A percentile compares a stretch with the other conserved stretches of the same genome.
Conservation (phyloP, 768 basidiomycete species). For the Lentinula detonsa region DNA sequence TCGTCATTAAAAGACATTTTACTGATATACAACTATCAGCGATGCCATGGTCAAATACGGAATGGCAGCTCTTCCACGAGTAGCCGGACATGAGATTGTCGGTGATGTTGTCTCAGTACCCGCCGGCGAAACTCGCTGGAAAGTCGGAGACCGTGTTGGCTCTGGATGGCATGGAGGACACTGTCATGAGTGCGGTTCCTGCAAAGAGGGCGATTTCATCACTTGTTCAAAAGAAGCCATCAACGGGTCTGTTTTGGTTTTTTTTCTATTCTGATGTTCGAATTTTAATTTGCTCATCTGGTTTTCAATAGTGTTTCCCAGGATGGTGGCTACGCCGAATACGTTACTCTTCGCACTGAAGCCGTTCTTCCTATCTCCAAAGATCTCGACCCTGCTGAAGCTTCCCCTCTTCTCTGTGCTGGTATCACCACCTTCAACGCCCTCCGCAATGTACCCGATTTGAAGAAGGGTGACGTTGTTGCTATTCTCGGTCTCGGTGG, state of each 20-base stretch:
- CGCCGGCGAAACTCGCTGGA: neutral
- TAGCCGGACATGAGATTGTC: neutral
- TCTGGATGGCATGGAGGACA: constrained; percentile 2
- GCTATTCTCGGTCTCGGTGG: neutral
- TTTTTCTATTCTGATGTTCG: neutral
- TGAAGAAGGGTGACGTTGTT: neutral
- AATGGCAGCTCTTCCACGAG: neutral
- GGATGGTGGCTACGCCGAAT: constrained; percentile 2
- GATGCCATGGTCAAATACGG: constrained; percentile 1
- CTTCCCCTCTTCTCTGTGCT: neutral
- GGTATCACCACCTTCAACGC: neutral
- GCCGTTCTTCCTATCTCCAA: neutral
- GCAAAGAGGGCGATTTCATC: constrained; percentile 1
- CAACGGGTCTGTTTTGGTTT: neutral
- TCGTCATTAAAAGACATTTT: too few relatives aligned
- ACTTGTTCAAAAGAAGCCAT: neutral
- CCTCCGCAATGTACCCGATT: neutral
- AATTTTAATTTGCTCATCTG: neutral
- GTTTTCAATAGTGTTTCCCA: neutral
- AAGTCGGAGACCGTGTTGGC: constrained; percentile 2
- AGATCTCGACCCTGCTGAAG: constrained; percentile 1
- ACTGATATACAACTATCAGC: neutral
- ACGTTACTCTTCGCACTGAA: neutral
- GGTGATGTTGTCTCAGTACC: neutral
- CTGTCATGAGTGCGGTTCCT: neutral